Evolutionary conservation across 1,139 yeast genomes (phyloP).

Genomic region (Wickerhamomyces sp.): DNA sequence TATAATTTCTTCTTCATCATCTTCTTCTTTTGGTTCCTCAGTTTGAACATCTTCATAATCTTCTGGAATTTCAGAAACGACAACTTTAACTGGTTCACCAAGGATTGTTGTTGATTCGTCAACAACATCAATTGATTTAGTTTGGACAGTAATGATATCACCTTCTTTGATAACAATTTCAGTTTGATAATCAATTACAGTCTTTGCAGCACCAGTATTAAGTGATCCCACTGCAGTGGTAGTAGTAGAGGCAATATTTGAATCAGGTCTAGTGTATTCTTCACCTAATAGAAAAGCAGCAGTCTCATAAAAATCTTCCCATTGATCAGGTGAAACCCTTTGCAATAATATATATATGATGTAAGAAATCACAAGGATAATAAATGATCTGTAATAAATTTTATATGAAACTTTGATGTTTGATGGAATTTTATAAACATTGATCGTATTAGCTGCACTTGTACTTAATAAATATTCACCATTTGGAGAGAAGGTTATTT

Average conservation of each 20-base stretch:
- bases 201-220: not conserved
- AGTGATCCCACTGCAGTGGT: not conserved
- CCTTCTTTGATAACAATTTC: slow-evolving; percentile 14
- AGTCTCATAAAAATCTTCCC: slow-evolving; percentile 8
- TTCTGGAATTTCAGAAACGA: too few species aligned
- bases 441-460: slow-evolving; percentile 76
- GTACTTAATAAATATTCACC: slow-evolving; percentile 69
- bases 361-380: slow-evolving; percentile 6
- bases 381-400: slow-evolving; percentile 7
- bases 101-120: too few species aligned
- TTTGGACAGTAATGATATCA: slow-evolving; percentile 16
- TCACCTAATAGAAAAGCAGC: slow-evolving; percentile 16
- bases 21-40: too few species aligned
- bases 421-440: slow-evolving; percentile 57
- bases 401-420: slow-evolving; percentile 43
- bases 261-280: not conserved
- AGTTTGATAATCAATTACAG: slow-evolving; percentile 8
- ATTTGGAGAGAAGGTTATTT: slow-evolving; percentile 63
- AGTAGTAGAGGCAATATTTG: slow-evolving; percentile 1
- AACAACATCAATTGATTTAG: slow-evolving; percentile 3
- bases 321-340: slow-evolving; percentile 12
- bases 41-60: too few species aligned
- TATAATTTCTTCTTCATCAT: too few species aligned
- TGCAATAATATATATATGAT: slow-evolving; percentile 4
- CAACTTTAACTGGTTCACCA: slow-evolving; percentile 3